A percentile compares a stretch with the other conserved stretches of the same genome.
These are phyloP conservation scores for Vaccinium myrtillus DNA, from an alignment of 148 eudicot genomes.

Conservation along the genomic window DNA sequence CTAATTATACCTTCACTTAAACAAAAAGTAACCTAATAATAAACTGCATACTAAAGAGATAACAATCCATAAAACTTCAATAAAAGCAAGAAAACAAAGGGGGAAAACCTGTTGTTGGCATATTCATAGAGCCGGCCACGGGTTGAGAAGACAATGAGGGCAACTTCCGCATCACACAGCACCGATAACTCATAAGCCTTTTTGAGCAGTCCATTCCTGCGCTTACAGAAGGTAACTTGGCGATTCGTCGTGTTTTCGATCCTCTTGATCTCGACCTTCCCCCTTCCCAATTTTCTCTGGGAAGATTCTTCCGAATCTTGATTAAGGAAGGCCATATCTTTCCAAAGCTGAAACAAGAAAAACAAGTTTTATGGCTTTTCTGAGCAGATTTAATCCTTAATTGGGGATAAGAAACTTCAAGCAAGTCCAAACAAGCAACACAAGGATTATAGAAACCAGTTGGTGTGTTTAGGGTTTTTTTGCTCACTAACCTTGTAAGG, in stretches of 20 bases:
- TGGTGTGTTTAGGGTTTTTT: conserved; percentile 6
- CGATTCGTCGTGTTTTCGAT: conserved; percentile 90
- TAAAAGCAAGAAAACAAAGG: neutral
- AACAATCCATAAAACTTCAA: neutral
- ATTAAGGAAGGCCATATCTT: conserved; percentile 47
- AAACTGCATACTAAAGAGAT: neutral
- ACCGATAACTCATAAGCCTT: conserved; percentile 91
- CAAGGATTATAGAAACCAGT: conserved; percentile 11
- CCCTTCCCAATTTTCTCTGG: conserved; percentile 70
- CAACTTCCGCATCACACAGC: conserved; percentile 89
- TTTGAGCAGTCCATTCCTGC: conserved; percentile 83
- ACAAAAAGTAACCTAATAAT: neutral
- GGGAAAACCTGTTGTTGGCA: conserved; percentile 75
- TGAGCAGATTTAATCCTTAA: conserved; percentile 12
- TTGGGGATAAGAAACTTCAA: conserved; percentile 16
- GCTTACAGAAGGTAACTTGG: conserved; percentile 92
- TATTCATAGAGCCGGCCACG: conserved; percentile 94
- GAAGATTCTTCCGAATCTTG: conserved; percentile 60
- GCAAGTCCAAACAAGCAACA: conserved; percentile 27
- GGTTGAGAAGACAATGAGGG: conserved; percentile 83
- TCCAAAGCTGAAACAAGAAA: conserved; percentile 27
- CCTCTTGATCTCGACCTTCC: conserved; percentile 89
- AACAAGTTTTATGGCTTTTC: conserved; percentile 12
- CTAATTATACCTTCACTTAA: neutral
- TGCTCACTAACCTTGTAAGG: conserved; percentile 28